These are phyloP conservation scores for Trypanosoma congolense DNA, from an alignment of 208 protist genomes.

Conservation along the genomic window DNA sequence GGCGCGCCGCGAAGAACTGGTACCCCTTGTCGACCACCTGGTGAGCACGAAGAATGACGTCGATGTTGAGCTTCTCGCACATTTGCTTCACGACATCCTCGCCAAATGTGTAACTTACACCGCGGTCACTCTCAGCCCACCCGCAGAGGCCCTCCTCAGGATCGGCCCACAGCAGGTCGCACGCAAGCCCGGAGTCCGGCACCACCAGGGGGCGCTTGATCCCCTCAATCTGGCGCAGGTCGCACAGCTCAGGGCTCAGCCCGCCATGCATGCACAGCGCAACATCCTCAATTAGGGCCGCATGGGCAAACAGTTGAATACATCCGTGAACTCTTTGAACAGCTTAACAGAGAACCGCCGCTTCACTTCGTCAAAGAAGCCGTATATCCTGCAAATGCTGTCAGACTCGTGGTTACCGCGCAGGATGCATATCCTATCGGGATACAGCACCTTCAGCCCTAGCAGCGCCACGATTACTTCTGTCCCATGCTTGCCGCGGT, in stretches of 20 bases:
- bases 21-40: slow-evolving; percentile 98
- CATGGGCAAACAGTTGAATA: slow-evolving; percentile 61
- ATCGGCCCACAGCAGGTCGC: slow-evolving; percentile 87
- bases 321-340: slow-evolving; percentile 44
- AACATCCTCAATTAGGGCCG: slow-evolving; percentile 42
- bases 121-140: slow-evolving; percentile 82
- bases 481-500: slow-evolving; percentile 43
- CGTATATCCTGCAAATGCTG: slow-evolving; percentile 86
- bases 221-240: slow-evolving; percentile 48
- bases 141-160: slow-evolving; percentile 63
- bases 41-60: slow-evolving; percentile 98
- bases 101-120: slow-evolving; percentile 85
- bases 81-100: slow-evolving; percentile 93
- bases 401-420: slow-evolving; percentile 92
- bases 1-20: slow-evolving; percentile 97
- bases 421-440: slow-evolving; percentile 65
- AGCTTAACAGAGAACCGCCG: slow-evolving; percentile 62
- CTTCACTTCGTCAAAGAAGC: slow-evolving; percentile 87
- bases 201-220: slow-evolving; percentile 72
- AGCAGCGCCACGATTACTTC: slow-evolving; percentile 62
- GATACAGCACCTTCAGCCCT: slow-evolving; percentile 72
- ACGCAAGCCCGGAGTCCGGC: slow-evolving; percentile 49
- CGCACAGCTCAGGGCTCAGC: slow-evolving; percentile 33
- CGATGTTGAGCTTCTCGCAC: slow-evolving; percentile 94
- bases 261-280: slow-evolving; percentile 84